Base-by-base conservation (phyloP, 2,329 filamentous ascomycete species). In the Neopestalotiopsis sp. region DNA sequence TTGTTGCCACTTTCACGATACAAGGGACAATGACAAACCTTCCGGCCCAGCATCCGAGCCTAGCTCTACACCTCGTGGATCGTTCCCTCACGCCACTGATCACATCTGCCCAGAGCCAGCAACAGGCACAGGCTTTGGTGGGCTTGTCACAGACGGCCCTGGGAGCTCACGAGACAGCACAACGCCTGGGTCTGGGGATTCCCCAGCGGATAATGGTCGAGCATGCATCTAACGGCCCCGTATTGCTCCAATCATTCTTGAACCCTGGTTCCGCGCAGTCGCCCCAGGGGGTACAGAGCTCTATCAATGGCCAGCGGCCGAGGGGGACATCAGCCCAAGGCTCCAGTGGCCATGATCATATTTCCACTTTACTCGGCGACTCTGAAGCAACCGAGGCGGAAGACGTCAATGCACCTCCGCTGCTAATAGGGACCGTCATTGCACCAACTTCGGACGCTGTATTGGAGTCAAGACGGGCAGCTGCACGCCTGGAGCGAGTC, bases 181-280 rank as follows among this genome's bases (percentile, higher is more conserved):
- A 80, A 42, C 85, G 88, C 64, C 81, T 90, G 6, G 84, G 83
- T 61, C 82, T 89, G 58, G 88, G 88, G 72, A 74, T 76, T 6
- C 86, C 88, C 2, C 82, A 86, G 74, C 86, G 88, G 76, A 83
- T 90, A 71, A 86, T 90, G 77, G 84, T 90, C 75, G 88, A 90
- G 75, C 86, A 87, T 75, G 80, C 45, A 0, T 74, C 72, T 62
- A 69, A 72, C 4, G 81, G 81, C 0, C 78, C 81, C 6, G 67
- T 82, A 4, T 66, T 82, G 4, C 70, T 82, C 3, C 78, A 76
- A 17, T 72, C 75, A 10, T 76, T 74, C 70, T 52, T 77, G 9
- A 73, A 67, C 69, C 65, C 74, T 52, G 20, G 66, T 32, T 40
- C 71, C 10, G 59, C 67, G 17, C 32, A 28, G 10, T 20, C 42